Evolutionary conservation across 139 green algal genomes (phyloP), one percentile per base, ranked within the genome.

Genomic region (Auxenochlorella protothecoides): DNA sequence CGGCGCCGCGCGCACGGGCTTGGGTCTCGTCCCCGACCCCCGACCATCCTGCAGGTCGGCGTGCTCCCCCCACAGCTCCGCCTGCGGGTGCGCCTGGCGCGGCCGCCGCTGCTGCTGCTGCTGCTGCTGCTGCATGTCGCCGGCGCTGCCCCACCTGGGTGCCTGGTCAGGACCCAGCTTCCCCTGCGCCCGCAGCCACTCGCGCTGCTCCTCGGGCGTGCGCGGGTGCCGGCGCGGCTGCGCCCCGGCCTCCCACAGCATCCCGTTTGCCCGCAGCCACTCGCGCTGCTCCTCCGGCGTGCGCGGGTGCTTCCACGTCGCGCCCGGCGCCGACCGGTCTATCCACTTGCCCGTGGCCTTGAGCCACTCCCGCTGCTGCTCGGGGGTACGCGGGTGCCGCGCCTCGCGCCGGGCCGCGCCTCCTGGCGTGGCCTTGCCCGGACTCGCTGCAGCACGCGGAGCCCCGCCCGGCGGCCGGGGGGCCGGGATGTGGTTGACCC

Each of bases 11-110:
- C 68, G 54, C 52, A 5, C 66, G 5, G 44, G 15, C 62, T 68
- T 68, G 12, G 12, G n/a, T 6, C 44, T 27, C 3, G 27, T 65
- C 59, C 53, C 11, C 9, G 66, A 13, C 66, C 8, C 5, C 8
- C 44, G 68, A 5, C 27, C 27, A 44, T 44, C 54, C 55, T 59
- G 61, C 63, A 53, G 66, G 59, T 68, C 60, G 51, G 10, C 44
- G 12, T 8, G 53, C 60, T 16, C 11, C 5, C n/a, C 15, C 4
- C 5, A 14, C 4, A n/a, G 53, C 52, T 61, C 52, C 72, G 59
- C 63, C 53, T 76, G 64, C 60, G 9, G 54, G 6, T 75, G 71
- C 60, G 5, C 52, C 59, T 72, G 59, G 3, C 10, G 61, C 61
- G 27, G 27, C 27, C 27, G 27, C 27, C 69, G 55, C 55, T 66